Percentiles rank a stretch among this genome's conserved stretches.
These are phyloP conservation scores for Aspergillus sp. DNA, from an alignment of 2,329 filamentous ascomycete genomes.

Conservation along the genomic window DNA sequence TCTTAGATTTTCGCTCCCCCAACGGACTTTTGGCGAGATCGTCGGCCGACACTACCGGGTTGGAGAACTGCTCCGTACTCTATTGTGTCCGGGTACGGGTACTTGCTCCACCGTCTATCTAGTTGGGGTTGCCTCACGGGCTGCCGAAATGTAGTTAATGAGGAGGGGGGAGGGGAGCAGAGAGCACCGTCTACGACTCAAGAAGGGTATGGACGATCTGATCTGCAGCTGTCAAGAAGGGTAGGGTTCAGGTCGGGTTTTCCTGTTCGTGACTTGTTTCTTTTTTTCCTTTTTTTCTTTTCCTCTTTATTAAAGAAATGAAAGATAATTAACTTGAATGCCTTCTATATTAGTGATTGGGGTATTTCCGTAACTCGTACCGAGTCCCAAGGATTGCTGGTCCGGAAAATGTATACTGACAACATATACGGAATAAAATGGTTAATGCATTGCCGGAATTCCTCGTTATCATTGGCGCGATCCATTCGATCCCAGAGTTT, in stretches of 20 bases:
- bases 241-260: background rate
- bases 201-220: conserved; percentile 1
- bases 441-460: no score
- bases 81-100: background rate
- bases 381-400: no score
- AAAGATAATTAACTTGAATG: no score
- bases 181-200: background rate
- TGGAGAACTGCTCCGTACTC: background rate
- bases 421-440: no score
- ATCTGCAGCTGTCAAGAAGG: background rate
- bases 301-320: background rate
- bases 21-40: background rate
- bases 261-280: background rate
- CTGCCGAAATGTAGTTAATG: background rate
- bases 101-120: background rate
- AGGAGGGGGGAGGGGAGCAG: no score
- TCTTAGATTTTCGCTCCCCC: background rate
- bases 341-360: no score
- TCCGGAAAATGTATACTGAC: no score
- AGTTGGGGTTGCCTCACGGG: background rate
- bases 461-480: no score
- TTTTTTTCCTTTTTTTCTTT: background rate
- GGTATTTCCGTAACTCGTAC: no score
- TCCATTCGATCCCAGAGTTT: no score
- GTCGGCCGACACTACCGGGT: background rate